Conservation (phyloP, 2,329 filamentous ascomycete genomes). For the Claviceps pusilla region DNA sequence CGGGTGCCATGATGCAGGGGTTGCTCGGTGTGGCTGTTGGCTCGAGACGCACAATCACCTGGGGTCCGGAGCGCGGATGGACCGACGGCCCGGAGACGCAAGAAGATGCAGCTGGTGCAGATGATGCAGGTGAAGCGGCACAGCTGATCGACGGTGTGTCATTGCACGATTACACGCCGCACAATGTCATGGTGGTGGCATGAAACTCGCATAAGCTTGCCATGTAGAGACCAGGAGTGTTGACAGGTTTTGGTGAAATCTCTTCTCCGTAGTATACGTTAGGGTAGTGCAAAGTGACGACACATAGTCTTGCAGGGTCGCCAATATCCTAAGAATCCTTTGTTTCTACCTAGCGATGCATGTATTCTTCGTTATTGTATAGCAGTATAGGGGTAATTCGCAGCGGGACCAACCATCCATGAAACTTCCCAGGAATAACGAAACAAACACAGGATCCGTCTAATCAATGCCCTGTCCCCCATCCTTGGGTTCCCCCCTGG, state of each 20-base stretch:
- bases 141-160: slow-evolving; percentile 3
- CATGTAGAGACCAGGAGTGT: background rate
- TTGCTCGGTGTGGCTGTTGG: slow-evolving; percentile 38
- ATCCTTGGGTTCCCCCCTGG: no score
- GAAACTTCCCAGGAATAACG: no score
- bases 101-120: background rate
- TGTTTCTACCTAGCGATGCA: background rate
- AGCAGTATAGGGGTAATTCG: no score
- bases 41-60: slow-evolving; percentile 40
- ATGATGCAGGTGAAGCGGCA: background rate
- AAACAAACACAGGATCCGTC: no score
- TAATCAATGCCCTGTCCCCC: no score
- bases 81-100: slow-evolving; percentile 31
- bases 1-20: slow-evolving; percentile 47
- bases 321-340: background rate
- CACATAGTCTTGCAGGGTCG: background rate
- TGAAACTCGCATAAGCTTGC: background rate
- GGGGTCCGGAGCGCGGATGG: slow-evolving; percentile 56
- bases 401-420: no score
- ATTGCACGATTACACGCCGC: slow-evolving; percentile 7
- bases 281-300: background rate
- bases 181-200: slow-evolving; percentile 9
- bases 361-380: no score
- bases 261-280: background rate
- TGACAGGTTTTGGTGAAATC: background rate